Evolutionary conservation across 2,329 filamentous ascomycete genomes (phyloP), one percentile per base, ranked within the genome.

Genomic region (Botrytis aclada): DNA sequence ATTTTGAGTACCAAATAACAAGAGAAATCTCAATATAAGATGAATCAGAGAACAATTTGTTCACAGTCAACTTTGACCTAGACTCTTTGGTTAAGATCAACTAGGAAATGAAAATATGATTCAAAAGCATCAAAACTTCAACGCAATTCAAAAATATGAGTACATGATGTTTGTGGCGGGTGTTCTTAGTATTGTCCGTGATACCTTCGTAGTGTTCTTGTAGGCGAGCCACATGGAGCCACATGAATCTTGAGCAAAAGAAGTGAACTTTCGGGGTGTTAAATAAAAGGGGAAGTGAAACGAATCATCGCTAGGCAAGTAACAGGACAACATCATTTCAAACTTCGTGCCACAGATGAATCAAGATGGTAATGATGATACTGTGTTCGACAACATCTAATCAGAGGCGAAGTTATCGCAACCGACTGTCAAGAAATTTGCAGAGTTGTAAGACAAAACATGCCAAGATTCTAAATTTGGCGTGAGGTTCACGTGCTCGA

Each of bases 271-370:
- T n/a, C 10, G n/a, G 63, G 60, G 14, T 56, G 6, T 70, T 73
- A 43, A 45, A 73, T n/a, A 51, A 29, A 60, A n/a, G 75, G 73
- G 58, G 83, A 78, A 71, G 72, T 86, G 41, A 87, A 87, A 80
- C 83, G 86, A 60, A 74, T 41, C 34, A 22, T 67, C 71, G 34
- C 78, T 74, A 63, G 73, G 61, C 78, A 79, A 73, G 76, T 81
- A 61, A 76, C 79, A 70, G 79, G 80, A 77, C 77, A 81, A 79
- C 88, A 4, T 32, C 8, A 18, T 41, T 32, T 32, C 14, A 39
- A 32, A 69, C n/a, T 25, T 39, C 7, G 45, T 56, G 47, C 32
- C 29, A 69, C 37, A 56, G 41, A 56, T 41, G n/a, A 32, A 41
- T 41, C 65, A 41, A 65, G 8, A 56, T 22, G 47, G n/a, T 29